Base-by-base conservation (phyloP, 129 eudicot species). In the Arctium minus region DNA sequence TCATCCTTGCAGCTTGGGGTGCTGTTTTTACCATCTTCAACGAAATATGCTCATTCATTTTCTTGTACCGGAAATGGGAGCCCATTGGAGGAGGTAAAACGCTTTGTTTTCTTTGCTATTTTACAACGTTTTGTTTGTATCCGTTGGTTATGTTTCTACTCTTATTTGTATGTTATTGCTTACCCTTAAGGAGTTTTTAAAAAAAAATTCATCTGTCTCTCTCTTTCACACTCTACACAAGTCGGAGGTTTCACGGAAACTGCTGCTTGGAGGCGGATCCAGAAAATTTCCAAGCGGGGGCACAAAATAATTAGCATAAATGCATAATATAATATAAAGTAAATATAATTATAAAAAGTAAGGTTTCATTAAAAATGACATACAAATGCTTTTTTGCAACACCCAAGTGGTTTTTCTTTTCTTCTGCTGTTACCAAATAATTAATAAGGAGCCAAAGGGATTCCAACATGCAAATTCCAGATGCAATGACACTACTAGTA, bases 1-100 rank as follows among this genome's bases (percentile, higher is more conserved):
- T 48, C 39, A 80, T 64, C 50, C 77, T 74, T 64, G 72, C 91
- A 96, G 99, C 97, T 96, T 10, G 99, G 99, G 17, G 98, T 96
- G 85, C 93, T 96, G 83, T 88, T 93, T 87, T 84, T 96, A 83
- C 99, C 98, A 44, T 80, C 89, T 50, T 36, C 88, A 40, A 31
- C 79, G 42, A 92, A 79, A 76, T 85, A 79, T n/a, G 80, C 86
- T 38, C 53, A 80, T 71, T 82, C 69, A 74, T 93, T 96, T 85
- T 96, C 99, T 69, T 96, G 99, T 79, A 93, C 99, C 11, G 90
- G 87, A 73, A 81, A 82, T 42, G 88, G 74, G 75, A 85, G 72
- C 36, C 44, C 67, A 68, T 79, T 81, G 5, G 86, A 76, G 94
- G 98, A 76, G 94, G 98, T 92, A 87, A 74, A 18, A 44, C 56